A percentile compares a stretch with the other conserved stretches of the same genome.
Conservation (phyloP, 2,329 filamentous ascomycete species). For the Nannizziopsis arthrosporioides region DNA sequence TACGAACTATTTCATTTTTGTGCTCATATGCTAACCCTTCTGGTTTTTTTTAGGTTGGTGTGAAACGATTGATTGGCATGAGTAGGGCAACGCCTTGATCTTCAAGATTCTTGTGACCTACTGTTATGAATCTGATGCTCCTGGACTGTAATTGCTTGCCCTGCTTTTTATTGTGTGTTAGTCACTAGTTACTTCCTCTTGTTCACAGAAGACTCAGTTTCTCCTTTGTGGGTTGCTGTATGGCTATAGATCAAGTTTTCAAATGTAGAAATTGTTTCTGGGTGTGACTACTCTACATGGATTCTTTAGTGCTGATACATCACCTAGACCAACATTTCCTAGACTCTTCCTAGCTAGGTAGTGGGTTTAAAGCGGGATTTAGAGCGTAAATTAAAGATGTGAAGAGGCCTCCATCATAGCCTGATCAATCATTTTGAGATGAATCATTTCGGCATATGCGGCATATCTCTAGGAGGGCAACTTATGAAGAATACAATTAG, state of each 20-base stretch:
- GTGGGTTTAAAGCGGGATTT: too few species aligned
- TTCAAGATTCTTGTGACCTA: neutral
- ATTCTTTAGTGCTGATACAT: too few species aligned
- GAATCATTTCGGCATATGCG: too few species aligned
- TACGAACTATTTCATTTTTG: slow-evolving; percentile 2
- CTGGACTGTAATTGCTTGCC: neutral
- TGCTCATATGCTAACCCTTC: slow-evolving; percentile 8
- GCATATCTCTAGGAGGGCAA: too few species aligned
- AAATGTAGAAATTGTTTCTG: neutral
- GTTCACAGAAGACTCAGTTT: too few species aligned
- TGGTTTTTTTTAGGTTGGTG: slow-evolving; percentile 46
- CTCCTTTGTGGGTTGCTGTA: neutral
- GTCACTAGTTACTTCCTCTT: neutral
- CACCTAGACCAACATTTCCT: too few species aligned
- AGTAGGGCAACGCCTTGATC: slow-evolving; percentile 57
- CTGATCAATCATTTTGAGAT: too few species aligned
- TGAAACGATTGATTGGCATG: slow-evolving; percentile 68
- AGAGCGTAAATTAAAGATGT: too few species aligned
- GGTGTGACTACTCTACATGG: too few species aligned
- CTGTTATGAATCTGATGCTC: neutral
- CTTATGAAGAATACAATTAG: too few species aligned
- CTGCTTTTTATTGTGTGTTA: neutral
- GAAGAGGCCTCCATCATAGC: too few species aligned
- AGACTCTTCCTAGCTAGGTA: too few species aligned
- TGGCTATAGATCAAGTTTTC: slow-evolving; percentile 1